Conservation (phyloP, 768 basidiomycete genomes). For the Amanita muscaria region DNA sequence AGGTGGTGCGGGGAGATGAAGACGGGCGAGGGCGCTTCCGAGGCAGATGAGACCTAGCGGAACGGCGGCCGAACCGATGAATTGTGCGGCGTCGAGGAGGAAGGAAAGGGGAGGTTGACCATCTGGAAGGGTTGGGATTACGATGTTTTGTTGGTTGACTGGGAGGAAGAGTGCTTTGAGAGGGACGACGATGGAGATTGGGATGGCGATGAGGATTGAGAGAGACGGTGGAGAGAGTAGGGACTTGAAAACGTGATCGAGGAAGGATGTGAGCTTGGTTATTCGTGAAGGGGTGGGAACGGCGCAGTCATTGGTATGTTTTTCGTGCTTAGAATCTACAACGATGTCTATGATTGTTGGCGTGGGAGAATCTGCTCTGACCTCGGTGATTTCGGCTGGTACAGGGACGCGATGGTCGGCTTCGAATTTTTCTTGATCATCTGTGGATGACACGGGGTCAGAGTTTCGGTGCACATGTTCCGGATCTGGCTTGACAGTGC, state of each 20-base stretch:
- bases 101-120: constrained; percentile 60
- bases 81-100: constrained; percentile 44
- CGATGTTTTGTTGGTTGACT: constrained; percentile 35
- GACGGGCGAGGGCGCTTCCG: constrained; percentile 52
- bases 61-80: constrained; percentile 55
- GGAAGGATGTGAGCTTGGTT: neutral
- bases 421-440: too few relatives aligned
- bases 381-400: neutral
- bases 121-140: constrained; percentile 39
- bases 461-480: too few relatives aligned
- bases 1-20: constrained; percentile 37
- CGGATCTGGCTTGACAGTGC: too few relatives aligned
- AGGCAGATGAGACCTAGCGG: constrained; percentile 56
- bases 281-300: neutral
- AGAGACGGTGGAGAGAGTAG: constrained; percentile 42
- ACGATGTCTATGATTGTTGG: neutral
- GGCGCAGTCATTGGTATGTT: neutral
- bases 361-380: neutral
- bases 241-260: constrained; percentile 22
- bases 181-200: constrained; percentile 44
- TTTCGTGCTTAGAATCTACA: too few relatives aligned
- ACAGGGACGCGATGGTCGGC: too few relatives aligned
- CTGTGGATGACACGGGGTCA: too few relatives aligned
- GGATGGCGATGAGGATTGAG: constrained; percentile 43
- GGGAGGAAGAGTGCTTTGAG: constrained; percentile 55